These are phyloP conservation scores for Candida jianshihensis DNA, from an alignment of 805 yeast species.

Conservation along the genomic window DNA sequence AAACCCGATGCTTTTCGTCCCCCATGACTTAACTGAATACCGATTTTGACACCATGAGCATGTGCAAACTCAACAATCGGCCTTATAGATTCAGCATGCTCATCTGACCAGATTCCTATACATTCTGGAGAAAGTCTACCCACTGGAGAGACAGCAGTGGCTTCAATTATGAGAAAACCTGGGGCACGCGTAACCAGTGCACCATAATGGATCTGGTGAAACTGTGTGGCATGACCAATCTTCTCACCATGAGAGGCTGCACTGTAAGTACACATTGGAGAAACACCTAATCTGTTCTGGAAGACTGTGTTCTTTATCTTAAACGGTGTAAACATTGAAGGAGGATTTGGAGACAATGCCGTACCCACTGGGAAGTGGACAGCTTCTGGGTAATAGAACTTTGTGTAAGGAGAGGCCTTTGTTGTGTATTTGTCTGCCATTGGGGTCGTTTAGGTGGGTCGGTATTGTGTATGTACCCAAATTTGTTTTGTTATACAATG, in stretches of 20 bases:
- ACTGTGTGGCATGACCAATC: constrained; percentile 36
- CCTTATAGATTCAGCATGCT: constrained; percentile 35
- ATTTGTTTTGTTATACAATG: too few relatives aligned
- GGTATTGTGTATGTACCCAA: too few relatives aligned
- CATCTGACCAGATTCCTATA: constrained; percentile 45
- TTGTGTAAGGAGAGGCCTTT: too few relatives aligned
- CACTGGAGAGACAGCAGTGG: constrained; percentile 32
- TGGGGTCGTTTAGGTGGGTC: too few relatives aligned
- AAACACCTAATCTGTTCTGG: constrained; percentile 46
- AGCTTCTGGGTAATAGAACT: too few relatives aligned
- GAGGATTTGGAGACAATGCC: constrained; percentile 3
- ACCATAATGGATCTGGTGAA: constrained; percentile 45
- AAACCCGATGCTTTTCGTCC: constrained; percentile 42
- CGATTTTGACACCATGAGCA: constrained; percentile 37
- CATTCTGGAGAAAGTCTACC: constrained; percentile 40
- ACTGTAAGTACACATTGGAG: constrained; percentile 52
- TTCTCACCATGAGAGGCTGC: constrained; percentile 21
- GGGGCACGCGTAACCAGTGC: constrained; percentile 41
- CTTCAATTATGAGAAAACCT: constrained; percentile 42
- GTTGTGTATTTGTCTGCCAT: too few relatives aligned
- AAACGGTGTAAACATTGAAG: constrained; percentile 16
- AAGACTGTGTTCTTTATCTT: constrained; percentile 19
- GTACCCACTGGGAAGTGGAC: constrained; percentile 1
- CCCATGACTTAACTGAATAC: constrained; percentile 49
- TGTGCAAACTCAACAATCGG: constrained; percentile 40